These are phyloP conservation scores for Populus davidiana DNA, from an alignment of 345 rosid genomes.

Conservation along the genomic window DNA sequence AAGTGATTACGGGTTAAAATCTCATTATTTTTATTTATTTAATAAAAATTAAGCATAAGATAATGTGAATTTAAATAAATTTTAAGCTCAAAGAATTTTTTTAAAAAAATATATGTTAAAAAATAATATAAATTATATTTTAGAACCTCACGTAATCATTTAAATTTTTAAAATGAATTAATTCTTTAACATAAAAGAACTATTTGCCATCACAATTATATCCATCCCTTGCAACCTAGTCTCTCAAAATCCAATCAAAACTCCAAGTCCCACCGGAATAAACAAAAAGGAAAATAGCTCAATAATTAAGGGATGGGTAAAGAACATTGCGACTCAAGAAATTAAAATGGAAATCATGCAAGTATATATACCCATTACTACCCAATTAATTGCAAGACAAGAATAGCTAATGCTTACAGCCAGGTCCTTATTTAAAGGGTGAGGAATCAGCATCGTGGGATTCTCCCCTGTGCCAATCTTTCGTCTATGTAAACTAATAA, in stretches of 20 bases:
- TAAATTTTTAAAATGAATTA: fast-evolving
- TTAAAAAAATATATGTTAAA: no score
- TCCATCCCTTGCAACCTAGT: background rate
- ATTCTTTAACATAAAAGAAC: fast-evolving
- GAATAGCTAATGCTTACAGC: background rate
- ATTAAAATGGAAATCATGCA: no score
- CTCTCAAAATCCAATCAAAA: background rate
- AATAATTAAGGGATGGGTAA: background rate
- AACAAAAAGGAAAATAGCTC: background rate
- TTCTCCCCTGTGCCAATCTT: constrained; percentile 12
- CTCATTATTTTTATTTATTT: fast-evolving
- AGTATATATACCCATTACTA: no score
- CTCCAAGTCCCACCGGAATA: background rate
- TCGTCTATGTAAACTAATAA: background rate
- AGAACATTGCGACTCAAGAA: background rate
- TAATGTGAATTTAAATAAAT: fast-evolving
- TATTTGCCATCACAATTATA: background rate
- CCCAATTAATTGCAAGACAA: background rate
- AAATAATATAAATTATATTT: no score
- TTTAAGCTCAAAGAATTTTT: fast-evolving
- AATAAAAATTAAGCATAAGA: fast-evolving
- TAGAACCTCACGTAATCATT: fast-evolving
- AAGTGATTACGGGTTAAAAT: fast-evolving
- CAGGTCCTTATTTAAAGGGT: constrained; percentile 16
- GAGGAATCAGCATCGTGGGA: constrained; percentile 12